Evolutionary conservation across 2,329 filamentous ascomycete species (phyloP), one percentile per base, ranked within the genome.

Genomic region (Phyllosticta ampelicida): DNA sequence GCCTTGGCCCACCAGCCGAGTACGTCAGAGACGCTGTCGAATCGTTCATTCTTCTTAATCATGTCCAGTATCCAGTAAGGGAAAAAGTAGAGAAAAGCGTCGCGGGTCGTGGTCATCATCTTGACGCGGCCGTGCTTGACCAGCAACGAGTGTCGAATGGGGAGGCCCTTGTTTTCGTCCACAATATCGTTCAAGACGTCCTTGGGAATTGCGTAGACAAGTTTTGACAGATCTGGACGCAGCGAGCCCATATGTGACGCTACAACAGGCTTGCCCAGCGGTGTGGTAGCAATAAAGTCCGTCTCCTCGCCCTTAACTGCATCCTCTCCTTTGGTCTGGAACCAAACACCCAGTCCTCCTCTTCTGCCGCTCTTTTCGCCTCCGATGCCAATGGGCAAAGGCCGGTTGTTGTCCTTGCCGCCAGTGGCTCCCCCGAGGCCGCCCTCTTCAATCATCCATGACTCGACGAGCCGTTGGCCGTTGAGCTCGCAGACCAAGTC

Each of bases 1-100:
- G 92, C 85, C 71, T 97, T 97, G 30, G 91, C 89, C 90, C 91
- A 96, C 87, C 89, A 96, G 6, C 91, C 90, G 16, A 97, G 78
- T 5, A 96, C 84, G 67, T 97, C 92, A 29, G 87, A 88, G 53
- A 99, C 85, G 58, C 86, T 95, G 65, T 96, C 89, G 62, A 99
- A 83, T 10, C 81, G 84, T 28, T 91, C 86, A 66, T 96, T 95
- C 61, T 80, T 78, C 60, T 83, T 81, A 49, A 95, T 83, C 70
- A 96, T 87, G 56, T 95, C 86, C 66, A 96, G 82, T 9, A 95
- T 81, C 92, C 94, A 97, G 63, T 84, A 84, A 0, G 94, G 94
- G 64, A 99, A 89, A 62, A 99, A 84, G 72, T 99, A 99, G 60
- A 97, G 86, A 68, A 97, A 92, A 0, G 92, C 89, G 70, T 97